Conservation (phyloP, 2,329 filamentous ascomycete species). For the Ophiocordyceps polyrhachis-furcata region DNA sequence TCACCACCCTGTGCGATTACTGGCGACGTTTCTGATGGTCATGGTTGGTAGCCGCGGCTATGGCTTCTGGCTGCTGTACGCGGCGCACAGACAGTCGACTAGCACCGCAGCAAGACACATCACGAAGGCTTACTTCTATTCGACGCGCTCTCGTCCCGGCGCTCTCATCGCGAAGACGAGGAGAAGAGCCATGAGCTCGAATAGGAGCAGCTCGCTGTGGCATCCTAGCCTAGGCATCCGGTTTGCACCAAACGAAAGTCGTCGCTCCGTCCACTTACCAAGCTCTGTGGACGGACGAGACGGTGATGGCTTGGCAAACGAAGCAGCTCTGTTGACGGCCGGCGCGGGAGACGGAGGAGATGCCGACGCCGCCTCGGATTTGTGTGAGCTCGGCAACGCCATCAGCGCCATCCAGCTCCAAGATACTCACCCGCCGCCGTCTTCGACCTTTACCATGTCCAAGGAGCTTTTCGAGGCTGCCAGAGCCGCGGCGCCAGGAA, state of each 20-base stretch:
- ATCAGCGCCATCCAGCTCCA: not conserved
- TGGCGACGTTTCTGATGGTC: slow-evolving; percentile 1
- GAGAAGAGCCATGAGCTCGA: slow-evolving; percentile 1
- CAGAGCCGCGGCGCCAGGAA: slow-evolving; percentile 23
- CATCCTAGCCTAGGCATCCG: slow-evolving; percentile 12
- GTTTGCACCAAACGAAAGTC: slow-evolving; percentile 9
- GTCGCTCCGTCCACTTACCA: not conserved
- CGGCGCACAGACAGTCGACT: not conserved
- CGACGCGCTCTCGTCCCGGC: not conserved
- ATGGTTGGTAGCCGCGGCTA: slow-evolving; percentile 6
- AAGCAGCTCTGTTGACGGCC: not conserved
- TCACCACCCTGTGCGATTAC: not conserved
- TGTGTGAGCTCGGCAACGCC: not conserved
- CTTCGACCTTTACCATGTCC: slow-evolving; percentile 13
- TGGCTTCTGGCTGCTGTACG: slow-evolving; percentile 1
- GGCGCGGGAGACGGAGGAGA: not conserved
- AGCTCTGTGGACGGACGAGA: not conserved
- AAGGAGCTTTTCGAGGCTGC: slow-evolving; percentile 20
- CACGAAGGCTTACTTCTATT: not conserved
- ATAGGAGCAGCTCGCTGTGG: slow-evolving; percentile 9
- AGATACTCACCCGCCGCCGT: slow-evolving; percentile 3
- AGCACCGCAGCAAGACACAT: not conserved
- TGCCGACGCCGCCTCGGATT: not conserved
- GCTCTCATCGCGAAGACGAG: not conserved
- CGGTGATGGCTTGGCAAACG: not conserved